phyloP scores from a whole-genome alignment of 306 rosid species.

The Sicyos baderoa region DNA sequence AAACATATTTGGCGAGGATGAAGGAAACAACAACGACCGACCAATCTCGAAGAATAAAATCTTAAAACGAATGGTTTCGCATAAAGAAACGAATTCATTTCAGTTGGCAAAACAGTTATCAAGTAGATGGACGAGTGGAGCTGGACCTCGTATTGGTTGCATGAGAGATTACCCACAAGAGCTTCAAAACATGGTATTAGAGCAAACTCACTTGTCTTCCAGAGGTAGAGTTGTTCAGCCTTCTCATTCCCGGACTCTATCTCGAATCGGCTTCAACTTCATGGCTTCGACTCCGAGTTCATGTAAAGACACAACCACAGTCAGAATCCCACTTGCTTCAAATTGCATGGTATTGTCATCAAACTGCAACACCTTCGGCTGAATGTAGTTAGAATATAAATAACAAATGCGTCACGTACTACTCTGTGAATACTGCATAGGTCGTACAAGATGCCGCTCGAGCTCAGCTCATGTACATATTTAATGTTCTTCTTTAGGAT shows the following conservation, averaged over 20 bases:
- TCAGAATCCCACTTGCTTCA: conserved; percentile 8
- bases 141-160: conserved; percentile 78
- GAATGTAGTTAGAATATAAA: conserved; percentile 16
- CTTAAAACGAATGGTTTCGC: conserved; percentile 52
- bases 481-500: conserved; percentile 15
- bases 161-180: conserved; percentile 83
- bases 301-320: conserved; percentile 19
- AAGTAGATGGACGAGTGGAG: conserved; percentile 74
- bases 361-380: conserved; percentile 17
- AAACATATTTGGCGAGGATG: conserved; percentile 51
- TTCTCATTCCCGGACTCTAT: conserved; percentile 19
- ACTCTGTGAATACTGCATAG: conserved; percentile 7
- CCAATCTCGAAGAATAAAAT: conserved; percentile 57
- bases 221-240: conserved; percentile 26
- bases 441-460: too few species aligned
- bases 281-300: conserved; percentile 20
- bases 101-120: conserved; percentile 56
- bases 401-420: conserved; percentile 8
- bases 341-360: conserved; percentile 8
- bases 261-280: conserved; percentile 33
- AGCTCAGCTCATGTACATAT: conserved; percentile 9
- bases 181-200: conserved; percentile 54
- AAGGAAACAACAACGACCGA: conserved; percentile 29
- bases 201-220: conserved; percentile 69
- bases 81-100: conserved; percentile 61